Conservation (phyloP, 148 eudicot species). For the Nepenthes gracilis region DNA sequence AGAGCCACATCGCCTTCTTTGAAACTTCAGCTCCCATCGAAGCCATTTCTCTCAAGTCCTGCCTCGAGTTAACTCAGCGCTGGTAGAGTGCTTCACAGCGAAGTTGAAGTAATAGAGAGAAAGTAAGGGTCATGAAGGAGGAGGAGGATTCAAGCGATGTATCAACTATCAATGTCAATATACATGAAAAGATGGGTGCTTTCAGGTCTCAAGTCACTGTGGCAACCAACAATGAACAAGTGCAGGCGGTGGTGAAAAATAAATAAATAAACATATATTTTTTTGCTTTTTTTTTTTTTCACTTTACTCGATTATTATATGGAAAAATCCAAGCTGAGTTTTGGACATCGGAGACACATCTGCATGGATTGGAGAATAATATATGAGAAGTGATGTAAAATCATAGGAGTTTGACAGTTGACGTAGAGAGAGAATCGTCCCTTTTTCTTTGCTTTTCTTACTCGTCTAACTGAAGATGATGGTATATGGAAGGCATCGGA, state of each 20-base stretch:
- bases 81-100: neutral
- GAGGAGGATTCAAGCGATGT: constrained; percentile 19
- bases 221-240: constrained; percentile 41
- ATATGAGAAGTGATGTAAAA: constrained; percentile 2
- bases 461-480: constrained; percentile 43
- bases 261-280: neutral
- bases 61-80: neutral
- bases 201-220: constrained; percentile 80
- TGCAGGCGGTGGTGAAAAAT: constrained; percentile 9
- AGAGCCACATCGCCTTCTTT: constrained; percentile 77
- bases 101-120: constrained; percentile 4
- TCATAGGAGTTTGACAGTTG: neutral
- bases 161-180: constrained; percentile 43
- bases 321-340: neutral
- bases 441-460: neutral
- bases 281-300: neutral
- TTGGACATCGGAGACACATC: neutral
- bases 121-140: constrained; percentile 23
- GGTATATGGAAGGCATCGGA: constrained; percentile 29
- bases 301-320: neutral
- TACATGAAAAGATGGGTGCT: constrained; percentile 96
- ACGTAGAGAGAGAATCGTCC: constrained; percentile 4
- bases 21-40: constrained; percentile 39
- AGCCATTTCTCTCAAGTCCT: constrained; percentile 22
- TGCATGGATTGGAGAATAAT: constrained; percentile 1